A percentile compares a stretch with the other conserved stretches of the same genome.
Conservation (phyloP, 2,329 filamentous ascomycete species). For the Dothiorella sarmentorum region DNA sequence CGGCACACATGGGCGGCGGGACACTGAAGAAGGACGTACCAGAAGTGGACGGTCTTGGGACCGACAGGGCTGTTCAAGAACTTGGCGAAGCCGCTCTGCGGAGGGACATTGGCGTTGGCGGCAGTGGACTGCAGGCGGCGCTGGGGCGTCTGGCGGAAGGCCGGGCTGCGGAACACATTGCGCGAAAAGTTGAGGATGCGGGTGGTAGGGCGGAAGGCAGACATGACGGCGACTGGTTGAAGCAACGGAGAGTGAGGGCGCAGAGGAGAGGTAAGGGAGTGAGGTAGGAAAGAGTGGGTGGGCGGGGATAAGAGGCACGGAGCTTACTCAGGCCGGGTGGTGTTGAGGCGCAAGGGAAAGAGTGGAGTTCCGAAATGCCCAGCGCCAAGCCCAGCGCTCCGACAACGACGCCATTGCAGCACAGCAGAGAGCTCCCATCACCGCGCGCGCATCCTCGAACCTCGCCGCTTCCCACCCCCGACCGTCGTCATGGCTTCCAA, state of each 20-base stretch:
- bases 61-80: constrained; percentile 56
- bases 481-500: constrained; percentile 72
- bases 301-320: constrained; percentile 16
- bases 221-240: constrained; percentile 41
- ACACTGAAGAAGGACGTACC: constrained; percentile 53
- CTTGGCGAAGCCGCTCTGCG: constrained; percentile 61
- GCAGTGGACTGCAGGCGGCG: constrained; percentile 70
- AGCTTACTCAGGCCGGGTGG: constrained; percentile 39
- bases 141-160: constrained; percentile 52
- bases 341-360: constrained; percentile 14
- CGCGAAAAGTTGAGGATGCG: constrained; percentile 55
- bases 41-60: constrained; percentile 89
- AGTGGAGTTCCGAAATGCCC: constrained; percentile 14
- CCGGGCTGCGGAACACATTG: constrained; percentile 30
- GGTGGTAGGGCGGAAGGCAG: constrained; percentile 53
- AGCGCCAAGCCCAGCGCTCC: constrained; percentile 12
- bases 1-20: not conserved
- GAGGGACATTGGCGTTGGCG: constrained; percentile 40
- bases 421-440: not conserved
- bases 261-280: not conserved
- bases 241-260: not conserved
- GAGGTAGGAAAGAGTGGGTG: constrained; percentile 40
- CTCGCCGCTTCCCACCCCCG: not conserved
- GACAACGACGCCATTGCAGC: constrained; percentile 2
- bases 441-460: not conserved